These are phyloP conservation scores for Aureobasidium subglaciale DNA, from an alignment of 2,329 filamentous ascomycete genomes.

Conservation along the genomic window DNA sequence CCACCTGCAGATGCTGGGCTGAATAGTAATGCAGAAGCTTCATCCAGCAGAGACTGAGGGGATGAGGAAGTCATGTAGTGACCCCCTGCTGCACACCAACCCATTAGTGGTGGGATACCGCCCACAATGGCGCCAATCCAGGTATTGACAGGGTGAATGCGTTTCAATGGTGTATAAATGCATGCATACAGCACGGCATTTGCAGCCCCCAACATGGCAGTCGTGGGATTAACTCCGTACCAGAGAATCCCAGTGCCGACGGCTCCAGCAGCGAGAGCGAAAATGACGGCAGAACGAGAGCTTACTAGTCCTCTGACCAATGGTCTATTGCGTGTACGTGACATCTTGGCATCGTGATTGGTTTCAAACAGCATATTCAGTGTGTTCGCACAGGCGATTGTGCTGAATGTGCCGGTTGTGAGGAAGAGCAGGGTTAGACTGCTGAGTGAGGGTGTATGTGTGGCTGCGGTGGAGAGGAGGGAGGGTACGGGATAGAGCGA, in stretches of 20 bases:
- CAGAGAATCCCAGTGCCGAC: constrained; percentile 68
- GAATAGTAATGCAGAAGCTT: constrained; percentile 29
- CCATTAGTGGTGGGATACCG: constrained; percentile 92
- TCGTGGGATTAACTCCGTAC: constrained; percentile 88
- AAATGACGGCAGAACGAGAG: constrained; percentile 62
- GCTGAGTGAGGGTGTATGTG: constrained; percentile 69
- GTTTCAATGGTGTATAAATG: constrained; percentile 87
- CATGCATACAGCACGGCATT: constrained; percentile 90
- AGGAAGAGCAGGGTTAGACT: constrained; percentile 89
- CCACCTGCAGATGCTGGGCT: constrained; percentile 52
- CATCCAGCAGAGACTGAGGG: constrained; percentile 19
- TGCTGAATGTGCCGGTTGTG: constrained; percentile 79
- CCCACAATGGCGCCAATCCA: constrained; percentile 93
- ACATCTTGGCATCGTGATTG: constrained; percentile 85
- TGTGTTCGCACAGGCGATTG: constrained; percentile 84
- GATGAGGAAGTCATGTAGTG: constrained; percentile 46
- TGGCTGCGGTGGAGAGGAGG: constrained; percentile 64
- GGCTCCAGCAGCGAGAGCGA: constrained; percentile 66
- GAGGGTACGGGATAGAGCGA: constrained; percentile 88
- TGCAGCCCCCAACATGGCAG: constrained; percentile 71
- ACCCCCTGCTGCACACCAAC: constrained; percentile 90
- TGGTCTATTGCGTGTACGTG: constrained; percentile 82
- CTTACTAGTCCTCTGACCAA: constrained; percentile 76
- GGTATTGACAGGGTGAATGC: constrained; percentile 78
- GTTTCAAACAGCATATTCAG: constrained; percentile 97